Base-by-base conservation (phyloP, 31 red algal species). In the Bonnemaisonia californica region DNA sequence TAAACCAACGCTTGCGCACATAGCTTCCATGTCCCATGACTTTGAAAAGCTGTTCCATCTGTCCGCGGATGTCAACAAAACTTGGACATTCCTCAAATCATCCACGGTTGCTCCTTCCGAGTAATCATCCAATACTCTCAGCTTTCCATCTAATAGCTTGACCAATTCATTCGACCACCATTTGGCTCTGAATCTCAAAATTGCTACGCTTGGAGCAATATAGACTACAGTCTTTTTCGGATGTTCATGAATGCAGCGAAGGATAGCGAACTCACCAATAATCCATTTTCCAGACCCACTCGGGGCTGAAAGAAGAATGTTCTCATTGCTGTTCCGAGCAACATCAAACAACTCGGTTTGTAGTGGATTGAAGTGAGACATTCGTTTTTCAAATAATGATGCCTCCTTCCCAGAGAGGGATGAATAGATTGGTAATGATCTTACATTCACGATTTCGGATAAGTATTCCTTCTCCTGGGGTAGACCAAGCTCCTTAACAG, bases 301-400 rank as follows among this genome's bases (percentile, higher is more conserved):
- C 38, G 95, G 95, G 1, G 86, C 81, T 16, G 61, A 88, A 37
- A 97, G 28, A 21, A 97, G 57, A 64, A 94, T 62, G 37, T 88
- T 91, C 31, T 78, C 87, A 48, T 93, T 84, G 0, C 76, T 86
- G 51, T 91, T 77, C 33, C 76, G 84, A 18, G 85, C 59, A 41
- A 61, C 34, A 62, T 94, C 79, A 45, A 90, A 94, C 0, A 87
- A 59, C 77, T 93, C 86, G 13, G 91, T 91, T 79, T 97, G 95
- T 3, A 94, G 41, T 5, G 95, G 66, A 40, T 93, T 97, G n/a
- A 94, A 90, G 45, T 86, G 55, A 27, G 82, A 58, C n/a, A 97
- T 39, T 16, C 58, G 55, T 35, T 37, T 37, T 21, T 40, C 37
- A 54, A 80, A 63, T 8, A 38, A 13, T 18, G 21, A 5, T 18